Evolutionary conservation across 2,329 filamentous ascomycete species (phyloP), one percentile per base, ranked within the genome.

Genomic region (Claviceps sp.): DNA sequence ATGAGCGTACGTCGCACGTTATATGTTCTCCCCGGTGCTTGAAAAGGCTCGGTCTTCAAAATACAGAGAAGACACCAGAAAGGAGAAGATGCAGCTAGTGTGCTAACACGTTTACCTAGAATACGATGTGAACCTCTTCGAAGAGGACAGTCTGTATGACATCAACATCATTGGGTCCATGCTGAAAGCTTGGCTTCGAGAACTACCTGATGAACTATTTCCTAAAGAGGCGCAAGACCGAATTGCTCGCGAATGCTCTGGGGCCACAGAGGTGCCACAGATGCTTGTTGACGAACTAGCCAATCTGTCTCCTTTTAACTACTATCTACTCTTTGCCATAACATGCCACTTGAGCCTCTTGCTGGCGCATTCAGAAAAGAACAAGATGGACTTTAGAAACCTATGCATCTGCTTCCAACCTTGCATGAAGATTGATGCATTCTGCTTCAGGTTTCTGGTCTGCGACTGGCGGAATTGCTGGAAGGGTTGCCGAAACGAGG

Each of bases 371-470:
- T 86, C 89, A 24, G 88, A 94, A 57, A 90, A 91, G 73, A 97
- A 96, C 77, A 95, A 95, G 72, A 97, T 97, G 91, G 88, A 95
- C 64, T 95, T 91, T 65, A 83, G 88, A 63, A 96, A 96, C 58
- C 74, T 97, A 24, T 95, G 89, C 70, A 95, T 96, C 60, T 97
- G 91, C 71, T 96, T 96, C 68, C 89, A 95, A 67, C 91, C 91
- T 3, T 95, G 89, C 67, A 88, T 97, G 79, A 95, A 91, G 70
- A 93, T 97, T 54, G 91, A 97, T 62, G 84, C 84, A 1, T 94
- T 91, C 66, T 94, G 88, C 66, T 97, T 97, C 76, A 88, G 90
- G 61, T 96, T 95, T 58, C 75, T 97, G 13, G 90, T 97, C 20
- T 88, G 88, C 63, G 86, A 97, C 64, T 97, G 91, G 91, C 84